Evolutionary conservation across 345 rosid genomes (phyloP).

Genomic region (Citrus medica): DNA sequence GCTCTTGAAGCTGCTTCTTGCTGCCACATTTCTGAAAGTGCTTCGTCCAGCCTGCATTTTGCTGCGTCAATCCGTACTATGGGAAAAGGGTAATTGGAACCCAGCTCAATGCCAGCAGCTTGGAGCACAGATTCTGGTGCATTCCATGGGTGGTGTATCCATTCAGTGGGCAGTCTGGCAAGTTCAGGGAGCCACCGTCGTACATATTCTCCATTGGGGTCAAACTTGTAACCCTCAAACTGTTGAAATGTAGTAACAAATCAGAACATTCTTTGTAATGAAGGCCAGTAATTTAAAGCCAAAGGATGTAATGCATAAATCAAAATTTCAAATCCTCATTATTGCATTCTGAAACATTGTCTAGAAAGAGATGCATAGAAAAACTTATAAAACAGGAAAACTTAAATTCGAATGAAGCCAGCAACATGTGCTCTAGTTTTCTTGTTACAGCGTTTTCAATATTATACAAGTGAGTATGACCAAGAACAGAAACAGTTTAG

Average conservation of each 20-base stretch:
- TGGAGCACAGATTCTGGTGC: constrained; percentile 90
- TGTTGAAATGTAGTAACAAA: constrained; percentile 26
- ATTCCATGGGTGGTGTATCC: constrained; percentile 99
- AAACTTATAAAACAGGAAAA: not conserved
- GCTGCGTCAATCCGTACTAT: constrained; percentile 83
- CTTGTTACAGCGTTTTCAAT: not conserved
- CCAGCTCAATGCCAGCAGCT: constrained; percentile 98
- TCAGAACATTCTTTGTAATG: not conserved
- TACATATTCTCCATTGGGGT: constrained; percentile 90
- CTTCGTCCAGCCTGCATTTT: constrained; percentile 74
- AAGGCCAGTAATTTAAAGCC: not conserved
- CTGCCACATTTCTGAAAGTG: constrained; percentile 92
- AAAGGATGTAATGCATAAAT: not conserved
- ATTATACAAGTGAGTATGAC: not conserved
- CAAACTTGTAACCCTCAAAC: constrained; percentile 93
- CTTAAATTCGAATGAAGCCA: not conserved
- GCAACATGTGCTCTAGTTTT: not conserved
- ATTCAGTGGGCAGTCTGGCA: constrained; percentile 92
- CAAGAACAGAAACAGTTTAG: not conserved
- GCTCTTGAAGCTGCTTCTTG: constrained; percentile 94
- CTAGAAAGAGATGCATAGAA: not conserved
- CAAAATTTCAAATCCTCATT: not conserved
- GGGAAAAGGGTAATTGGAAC: constrained; percentile 93
- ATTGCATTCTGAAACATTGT: not conserved
- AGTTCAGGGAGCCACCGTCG: constrained; percentile 99